A percentile compares a stretch with the other conserved stretches of the same genome.
These are phyloP conservation scores for Pseudocercospora cruenta DNA, from an alignment of 2,329 filamentous ascomycete species.

Conservation along the genomic window DNA sequence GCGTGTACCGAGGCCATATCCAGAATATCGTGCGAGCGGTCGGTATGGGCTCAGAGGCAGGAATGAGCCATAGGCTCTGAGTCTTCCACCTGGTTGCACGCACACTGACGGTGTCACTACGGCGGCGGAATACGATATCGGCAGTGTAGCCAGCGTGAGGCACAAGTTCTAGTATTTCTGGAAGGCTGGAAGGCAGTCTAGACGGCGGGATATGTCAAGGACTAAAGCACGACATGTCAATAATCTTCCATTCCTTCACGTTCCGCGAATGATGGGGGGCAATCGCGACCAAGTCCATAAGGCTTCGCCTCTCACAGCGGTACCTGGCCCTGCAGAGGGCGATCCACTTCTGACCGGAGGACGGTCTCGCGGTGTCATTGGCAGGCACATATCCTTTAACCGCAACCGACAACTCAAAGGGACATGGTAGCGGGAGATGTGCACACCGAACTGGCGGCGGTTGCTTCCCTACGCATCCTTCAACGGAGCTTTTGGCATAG, in stretches of 20 bases:
- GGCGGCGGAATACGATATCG: background rate
- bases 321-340: background rate
- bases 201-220: background rate
- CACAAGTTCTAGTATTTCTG: no score
- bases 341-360: background rate
- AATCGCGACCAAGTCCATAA: background rate
- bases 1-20: constrained; percentile 15
- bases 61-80: background rate
- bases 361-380: background rate
- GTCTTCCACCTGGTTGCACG: background rate
- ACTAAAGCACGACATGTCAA: background rate
- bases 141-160: background rate
- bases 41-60: background rate
- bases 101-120: background rate
- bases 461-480: background rate
- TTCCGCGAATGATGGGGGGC: constrained; percentile 7
- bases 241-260: background rate
- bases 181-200: background rate
- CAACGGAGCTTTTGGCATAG: background rate
- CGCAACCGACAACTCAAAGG: background rate
- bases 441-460: background rate
- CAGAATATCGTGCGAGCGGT: background rate
- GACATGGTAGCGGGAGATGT: background rate
- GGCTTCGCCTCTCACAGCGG: constrained; percentile 7
- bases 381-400: background rate